Percentiles rank a stretch among this genome's conserved stretches.
phyloP scores from a whole-genome alignment of 768 basidiomycete species.

The Amanita polypyramis region DNA sequence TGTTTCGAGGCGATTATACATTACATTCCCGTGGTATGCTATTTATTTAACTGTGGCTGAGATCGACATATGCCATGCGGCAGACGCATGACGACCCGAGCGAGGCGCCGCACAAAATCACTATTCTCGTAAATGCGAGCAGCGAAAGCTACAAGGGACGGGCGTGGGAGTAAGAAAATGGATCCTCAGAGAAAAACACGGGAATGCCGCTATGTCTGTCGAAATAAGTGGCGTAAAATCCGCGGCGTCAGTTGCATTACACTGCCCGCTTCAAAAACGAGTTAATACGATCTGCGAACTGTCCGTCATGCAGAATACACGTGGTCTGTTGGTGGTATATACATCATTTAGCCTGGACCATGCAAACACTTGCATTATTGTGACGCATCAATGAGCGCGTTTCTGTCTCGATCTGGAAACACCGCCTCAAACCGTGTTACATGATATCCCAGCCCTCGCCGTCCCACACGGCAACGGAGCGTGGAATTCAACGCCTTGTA shows the following conservation, averaged over 20 bases:
- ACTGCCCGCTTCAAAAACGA: too few relatives aligned
- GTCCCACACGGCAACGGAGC: too few relatives aligned
- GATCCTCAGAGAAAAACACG: neutral
- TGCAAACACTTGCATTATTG: neutral
- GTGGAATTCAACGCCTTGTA: neutral
- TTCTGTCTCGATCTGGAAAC: neutral
- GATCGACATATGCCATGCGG: neutral
- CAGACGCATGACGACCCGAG: neutral
- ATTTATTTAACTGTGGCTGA: neutral
- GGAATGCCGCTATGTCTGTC: neutral
- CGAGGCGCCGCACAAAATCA: neutral
- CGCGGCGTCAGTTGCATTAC: too few relatives aligned
- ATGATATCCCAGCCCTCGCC: neutral
- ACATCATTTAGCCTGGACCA: too few relatives aligned
- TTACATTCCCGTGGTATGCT: neutral
- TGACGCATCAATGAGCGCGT: neutral
- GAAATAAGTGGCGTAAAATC: neutral
- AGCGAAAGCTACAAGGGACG: too few relatives aligned
- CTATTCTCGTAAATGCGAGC: neutral
- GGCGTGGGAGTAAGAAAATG: neutral
- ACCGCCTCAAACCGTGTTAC: neutral
- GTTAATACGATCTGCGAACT: too few relatives aligned
- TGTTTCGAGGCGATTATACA: neutral
- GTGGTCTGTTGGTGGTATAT: too few relatives aligned
- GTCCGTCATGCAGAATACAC: too few relatives aligned